Evolutionary conservation across 2,329 filamentous ascomycete genomes (phyloP), one percentile per base, ranked within the genome.

Genomic region (Aphanoascus verrucosus): DNA sequence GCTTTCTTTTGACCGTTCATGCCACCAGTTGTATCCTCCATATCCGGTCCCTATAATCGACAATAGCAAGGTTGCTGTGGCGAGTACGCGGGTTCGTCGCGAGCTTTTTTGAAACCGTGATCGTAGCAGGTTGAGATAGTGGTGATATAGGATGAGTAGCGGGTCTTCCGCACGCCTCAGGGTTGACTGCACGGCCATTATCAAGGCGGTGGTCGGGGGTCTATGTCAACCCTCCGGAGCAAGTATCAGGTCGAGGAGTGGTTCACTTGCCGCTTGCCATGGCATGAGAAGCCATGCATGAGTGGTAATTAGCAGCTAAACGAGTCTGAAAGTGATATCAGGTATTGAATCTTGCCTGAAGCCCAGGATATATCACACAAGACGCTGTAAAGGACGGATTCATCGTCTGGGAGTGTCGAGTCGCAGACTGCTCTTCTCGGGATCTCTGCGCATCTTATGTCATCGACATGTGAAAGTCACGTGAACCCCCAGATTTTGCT

Each of bases 171-270:
- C 57, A 61, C 77, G 74, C 60, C 82, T 82, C 61, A 96, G 77
- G 4, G 86, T 95, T 53, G 91, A 96, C 74, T 94, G 90, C 59
- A 78, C 85, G 58, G 88, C 87, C 91, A 96, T 96, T 61, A 19
- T 45, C 5, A 35, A 15, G 7, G 40, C 8, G 2, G 17, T 14
- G n/a, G 9, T 34, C 9, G 12, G 32, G 12, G 2, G 14, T 19
- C 4, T 31, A 11, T 37, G 23, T 52, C 32, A 43, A 14, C 17
- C 44, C 32, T 2, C 47, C 23, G n/a, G 28, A 38, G 17, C 11
- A 17, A 31, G 12, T 43, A 40, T 19, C 20, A 9, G 23, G 49
- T 45, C 11, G 12, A 45, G 28, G 8, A 32, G 17, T 20, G 14
- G 28, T 5, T 31, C 9, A 45, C 38, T 45, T 35, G 28, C 6